phyloP scores from a whole-genome alignment of 2,329 filamentous ascomycete genomes.

The Huntiella moniliformis region DNA sequence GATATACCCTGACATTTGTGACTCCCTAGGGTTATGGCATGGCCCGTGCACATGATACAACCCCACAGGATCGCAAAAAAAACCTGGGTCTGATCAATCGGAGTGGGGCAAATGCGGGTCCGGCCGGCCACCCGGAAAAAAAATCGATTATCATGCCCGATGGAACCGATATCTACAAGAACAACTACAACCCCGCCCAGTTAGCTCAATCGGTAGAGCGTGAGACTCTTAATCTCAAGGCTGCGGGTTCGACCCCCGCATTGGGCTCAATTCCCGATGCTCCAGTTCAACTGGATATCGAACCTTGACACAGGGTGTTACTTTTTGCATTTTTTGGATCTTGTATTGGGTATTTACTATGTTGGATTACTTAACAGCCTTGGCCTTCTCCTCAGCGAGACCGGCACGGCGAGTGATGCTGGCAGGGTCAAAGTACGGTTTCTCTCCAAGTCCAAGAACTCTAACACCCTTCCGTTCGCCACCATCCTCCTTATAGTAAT shows the following conservation, averaged over 20 bases:
- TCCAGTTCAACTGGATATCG: constrained; percentile 11
- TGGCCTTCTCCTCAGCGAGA: constrained; percentile 1
- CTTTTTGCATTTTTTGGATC: background rate
- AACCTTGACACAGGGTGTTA: constrained; percentile 2
- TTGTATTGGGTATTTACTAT: background rate
- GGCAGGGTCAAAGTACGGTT: constrained; percentile 31
- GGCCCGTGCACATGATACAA: background rate
- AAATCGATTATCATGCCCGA: background rate
- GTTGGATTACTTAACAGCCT: background rate
- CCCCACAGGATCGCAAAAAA: background rate
- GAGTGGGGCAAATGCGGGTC: background rate
- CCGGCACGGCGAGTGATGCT: constrained; percentile 17
- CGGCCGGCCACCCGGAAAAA: background rate
- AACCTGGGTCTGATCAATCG: background rate
- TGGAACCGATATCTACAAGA: background rate
- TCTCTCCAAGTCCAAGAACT: constrained; percentile 34
- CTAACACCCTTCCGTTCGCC: constrained; percentile 31
- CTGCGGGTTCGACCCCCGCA: constrained; percentile 24
- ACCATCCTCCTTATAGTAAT: constrained; percentile 26
- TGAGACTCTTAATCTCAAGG: constrained; percentile 45
- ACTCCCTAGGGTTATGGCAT: background rate
- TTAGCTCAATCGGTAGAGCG: constrained; percentile 56
- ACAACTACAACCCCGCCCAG: constrained; percentile 21
- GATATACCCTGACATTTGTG: too few species aligned
- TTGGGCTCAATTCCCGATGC: constrained; percentile 14